Conservation (phyloP, 331 rosid genomes). For the Stylosanthes scabra region DNA sequence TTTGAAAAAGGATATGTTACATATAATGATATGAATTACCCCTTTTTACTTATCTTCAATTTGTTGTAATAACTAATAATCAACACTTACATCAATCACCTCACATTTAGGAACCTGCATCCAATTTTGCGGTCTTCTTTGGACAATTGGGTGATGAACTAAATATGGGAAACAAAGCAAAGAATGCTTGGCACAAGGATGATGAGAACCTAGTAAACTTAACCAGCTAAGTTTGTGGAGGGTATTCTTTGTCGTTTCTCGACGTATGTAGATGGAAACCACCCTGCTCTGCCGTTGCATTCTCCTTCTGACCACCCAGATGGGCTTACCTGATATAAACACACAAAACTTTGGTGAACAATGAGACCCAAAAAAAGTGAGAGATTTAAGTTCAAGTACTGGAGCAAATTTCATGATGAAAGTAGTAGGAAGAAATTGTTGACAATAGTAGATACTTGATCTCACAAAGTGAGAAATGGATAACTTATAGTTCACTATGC, state of each 20-base stretch:
- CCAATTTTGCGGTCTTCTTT: constrained; percentile 28
- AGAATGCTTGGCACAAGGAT: constrained; percentile 27
- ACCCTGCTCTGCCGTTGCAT: constrained; percentile 85
- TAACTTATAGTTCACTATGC: background rate
- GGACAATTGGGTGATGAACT: constrained; percentile 26
- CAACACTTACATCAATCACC: constrained; percentile 33
- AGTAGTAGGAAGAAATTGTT: constrained; percentile 7
- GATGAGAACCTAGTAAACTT: constrained; percentile 56
- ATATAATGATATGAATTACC: constrained; percentile 9
- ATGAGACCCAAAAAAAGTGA: constrained; percentile 2
- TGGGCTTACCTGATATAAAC: constrained; percentile 64
- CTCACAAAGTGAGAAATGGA: constrained; percentile 8
- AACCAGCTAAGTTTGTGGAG: constrained; percentile 55
- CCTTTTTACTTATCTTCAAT: background rate
- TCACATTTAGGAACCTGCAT: constrained; percentile 3
- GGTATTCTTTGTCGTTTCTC: constrained; percentile 93
- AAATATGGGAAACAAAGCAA: constrained; percentile 36
- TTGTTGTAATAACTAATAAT: constrained; percentile 6
- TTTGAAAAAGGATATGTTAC: constrained; percentile 15
- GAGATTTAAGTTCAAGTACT: constrained; percentile 11
- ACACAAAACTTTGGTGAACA: constrained; percentile 29
- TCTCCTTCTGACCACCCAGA: constrained; percentile 99
- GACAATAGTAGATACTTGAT: constrained; percentile 12
- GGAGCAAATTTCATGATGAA: constrained; percentile 21
- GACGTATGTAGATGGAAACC: constrained; percentile 90